A percentile compares a stretch with the other conserved stretches of the same genome.
Conservation (phyloP, 2,329 filamentous ascomycete genomes). For the Alternaria burnsii region DNA sequence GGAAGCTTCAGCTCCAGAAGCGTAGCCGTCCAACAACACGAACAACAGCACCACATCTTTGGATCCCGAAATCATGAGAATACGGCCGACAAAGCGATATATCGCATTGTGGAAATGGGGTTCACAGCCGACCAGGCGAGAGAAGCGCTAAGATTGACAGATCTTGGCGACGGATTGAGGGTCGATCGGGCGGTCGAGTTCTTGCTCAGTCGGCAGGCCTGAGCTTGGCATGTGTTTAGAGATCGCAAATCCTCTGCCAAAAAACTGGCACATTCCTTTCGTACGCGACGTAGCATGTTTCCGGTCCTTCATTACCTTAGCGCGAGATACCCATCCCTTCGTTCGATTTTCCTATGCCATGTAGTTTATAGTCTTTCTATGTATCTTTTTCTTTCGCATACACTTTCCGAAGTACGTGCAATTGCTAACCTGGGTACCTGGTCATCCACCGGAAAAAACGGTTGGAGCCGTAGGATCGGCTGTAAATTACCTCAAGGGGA, state of each 20-base stretch:
- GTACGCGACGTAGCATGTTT: neutral
- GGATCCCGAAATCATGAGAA: conserved; percentile 55
- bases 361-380: neutral
- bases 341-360: neutral
- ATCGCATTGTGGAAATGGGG: conserved; percentile 67
- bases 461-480: neutral
- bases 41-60: conserved; percentile 40
- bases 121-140: conserved; percentile 65
- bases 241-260: neutral
- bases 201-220: conserved; percentile 49
- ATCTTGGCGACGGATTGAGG: conserved; percentile 66
- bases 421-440: neutral
- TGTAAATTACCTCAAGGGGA: conserved; percentile 1
- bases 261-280: neutral
- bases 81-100: conserved; percentile 65
- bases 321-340: conserved; percentile 9
- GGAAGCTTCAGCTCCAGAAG: conserved; percentile 18
- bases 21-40: conserved; percentile 41
- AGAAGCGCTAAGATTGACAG: conserved; percentile 66
- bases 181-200: conserved; percentile 66
- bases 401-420: neutral
- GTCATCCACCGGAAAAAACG: neutral
- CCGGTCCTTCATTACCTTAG: neutral
- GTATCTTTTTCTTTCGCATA: neutral
- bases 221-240: neutral